These are phyloP conservation scores for Solanum medicagineum DNA, from an alignment of 257 asterid genomes.

Conservation along the genomic window DNA sequence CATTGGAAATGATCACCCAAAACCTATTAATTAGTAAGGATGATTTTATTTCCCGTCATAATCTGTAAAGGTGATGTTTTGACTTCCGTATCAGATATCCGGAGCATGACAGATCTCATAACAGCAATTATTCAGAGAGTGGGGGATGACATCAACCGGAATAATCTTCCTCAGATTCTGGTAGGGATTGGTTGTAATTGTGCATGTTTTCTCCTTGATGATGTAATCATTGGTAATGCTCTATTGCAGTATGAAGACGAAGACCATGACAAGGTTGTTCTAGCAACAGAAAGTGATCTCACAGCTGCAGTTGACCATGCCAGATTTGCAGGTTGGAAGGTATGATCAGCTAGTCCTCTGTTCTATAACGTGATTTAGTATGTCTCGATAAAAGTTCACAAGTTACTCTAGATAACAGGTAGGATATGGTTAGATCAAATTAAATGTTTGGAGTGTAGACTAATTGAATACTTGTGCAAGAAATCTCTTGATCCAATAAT, in stretches of 20 bases:
- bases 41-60: background rate
- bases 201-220: background rate
- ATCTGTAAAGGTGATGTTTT: background rate
- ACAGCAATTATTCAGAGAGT: conserved; percentile 79
- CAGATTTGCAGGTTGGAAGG: conserved; percentile 93
- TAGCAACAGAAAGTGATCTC: conserved; percentile 86
- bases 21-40: background rate
- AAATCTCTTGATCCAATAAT: background rate
- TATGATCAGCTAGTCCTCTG: conserved; percentile 4
- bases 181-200: conserved; percentile 12
- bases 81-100: conserved; percentile 30
- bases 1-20: background rate
- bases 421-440: background rate
- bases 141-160: conserved; percentile 78
- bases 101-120: conserved; percentile 55
- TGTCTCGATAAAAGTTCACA: background rate
- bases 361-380: background rate
- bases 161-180: conserved; percentile 79
- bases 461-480: background rate
- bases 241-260: conserved; percentile 82
- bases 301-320: conserved; percentile 91
- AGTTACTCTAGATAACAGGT: background rate
- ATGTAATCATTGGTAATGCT: background rate
- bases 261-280: conserved; percentile 71
- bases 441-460: background rate